These are phyloP conservation scores for Fragaria nilgerrensis DNA, from an alignment of 306 rosid species.

Conservation along the genomic window DNA sequence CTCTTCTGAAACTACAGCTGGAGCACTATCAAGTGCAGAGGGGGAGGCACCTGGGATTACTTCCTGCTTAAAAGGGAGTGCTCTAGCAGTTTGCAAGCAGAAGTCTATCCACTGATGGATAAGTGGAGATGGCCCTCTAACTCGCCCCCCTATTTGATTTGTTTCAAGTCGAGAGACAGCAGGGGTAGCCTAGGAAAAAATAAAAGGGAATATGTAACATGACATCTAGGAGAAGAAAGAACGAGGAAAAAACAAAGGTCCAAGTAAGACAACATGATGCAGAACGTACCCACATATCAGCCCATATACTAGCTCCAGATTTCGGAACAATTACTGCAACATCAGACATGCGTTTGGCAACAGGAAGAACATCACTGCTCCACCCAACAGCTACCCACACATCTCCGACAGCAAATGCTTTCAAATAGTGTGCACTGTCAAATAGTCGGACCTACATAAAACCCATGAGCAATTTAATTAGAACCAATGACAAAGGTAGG, in stretches of 20 bases:
- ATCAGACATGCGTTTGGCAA: conserved; percentile 78
- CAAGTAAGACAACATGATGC: conserved; percentile 3
- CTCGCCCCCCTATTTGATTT: conserved; percentile 61
- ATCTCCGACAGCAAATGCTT: conserved; percentile 89
- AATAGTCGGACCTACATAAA: conserved; percentile 70
- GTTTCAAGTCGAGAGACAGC: conserved; percentile 64
- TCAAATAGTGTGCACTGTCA: conserved; percentile 70
- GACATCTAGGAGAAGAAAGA: conserved; percentile 2
- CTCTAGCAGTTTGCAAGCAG: conserved; percentile 85
- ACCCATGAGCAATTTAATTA: conserved; percentile 15
- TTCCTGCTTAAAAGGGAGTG: conserved; percentile 85
- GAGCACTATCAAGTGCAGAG: conserved; percentile 44
- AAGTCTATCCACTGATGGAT: conserved; percentile 91
- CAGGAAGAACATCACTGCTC: conserved; percentile 89
- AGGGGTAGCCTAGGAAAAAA: conserved; percentile 67
- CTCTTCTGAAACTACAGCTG: conserved; percentile 37
- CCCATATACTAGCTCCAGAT: conserved; percentile 91
- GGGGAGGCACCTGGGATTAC: conserved; percentile 89
- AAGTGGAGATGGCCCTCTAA: conserved; percentile 87
- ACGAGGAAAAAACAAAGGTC: conserved; percentile 4
- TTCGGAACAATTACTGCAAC: conserved; percentile 84
- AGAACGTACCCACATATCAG: conserved; percentile 77
- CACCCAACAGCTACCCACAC: conserved; percentile 97
- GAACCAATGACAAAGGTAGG: background rate
- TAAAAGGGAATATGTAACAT: background rate